phyloP scores from a whole-genome alignment of 2,329 filamentous ascomycete genomes.

The Aureobasidium melanogenum region DNA sequence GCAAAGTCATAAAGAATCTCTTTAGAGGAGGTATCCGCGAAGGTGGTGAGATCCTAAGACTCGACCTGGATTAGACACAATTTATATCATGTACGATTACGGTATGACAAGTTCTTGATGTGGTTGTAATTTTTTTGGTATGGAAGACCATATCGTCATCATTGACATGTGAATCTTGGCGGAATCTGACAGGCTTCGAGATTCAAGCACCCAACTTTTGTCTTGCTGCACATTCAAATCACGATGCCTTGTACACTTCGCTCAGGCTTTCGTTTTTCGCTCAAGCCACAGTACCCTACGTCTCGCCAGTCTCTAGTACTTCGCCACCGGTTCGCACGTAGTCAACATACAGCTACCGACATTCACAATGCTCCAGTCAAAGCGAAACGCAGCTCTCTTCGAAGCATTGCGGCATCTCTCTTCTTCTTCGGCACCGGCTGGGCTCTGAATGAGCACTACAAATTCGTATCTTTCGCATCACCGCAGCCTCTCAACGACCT shows the following conservation, averaged over 20 bases:
- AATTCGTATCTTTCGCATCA: not conserved
- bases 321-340: not conserved
- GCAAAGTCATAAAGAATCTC: slow-evolving; percentile 59
- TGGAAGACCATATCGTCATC: not conserved
- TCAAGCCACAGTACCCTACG: not conserved
- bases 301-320: not conserved
- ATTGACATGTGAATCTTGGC: slow-evolving; percentile 12
- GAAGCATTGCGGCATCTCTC: not conserved
- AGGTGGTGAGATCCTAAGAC: slow-evolving; percentile 18
- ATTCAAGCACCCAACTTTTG: not conserved
- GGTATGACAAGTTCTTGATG: no score
- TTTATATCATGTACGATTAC: not conserved
- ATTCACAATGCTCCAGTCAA: not conserved
- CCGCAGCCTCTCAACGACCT: slow-evolving; percentile 41
- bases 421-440: slow-evolving; percentile 4
- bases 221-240: not conserved
- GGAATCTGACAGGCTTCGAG: not conserved
- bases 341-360: not conserved
- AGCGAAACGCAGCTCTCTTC: not conserved
- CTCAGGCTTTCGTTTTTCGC: not conserved
- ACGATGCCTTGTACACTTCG: not conserved
- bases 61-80: not conserved
- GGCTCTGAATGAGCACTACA: not conserved
- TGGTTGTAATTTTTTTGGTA: not conserved
- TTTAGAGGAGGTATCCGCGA: slow-evolving; percentile 59